Base-by-base conservation (phyloP, 768 basidiomycete genomes). In the Tylopilus subfusipes region DNA sequence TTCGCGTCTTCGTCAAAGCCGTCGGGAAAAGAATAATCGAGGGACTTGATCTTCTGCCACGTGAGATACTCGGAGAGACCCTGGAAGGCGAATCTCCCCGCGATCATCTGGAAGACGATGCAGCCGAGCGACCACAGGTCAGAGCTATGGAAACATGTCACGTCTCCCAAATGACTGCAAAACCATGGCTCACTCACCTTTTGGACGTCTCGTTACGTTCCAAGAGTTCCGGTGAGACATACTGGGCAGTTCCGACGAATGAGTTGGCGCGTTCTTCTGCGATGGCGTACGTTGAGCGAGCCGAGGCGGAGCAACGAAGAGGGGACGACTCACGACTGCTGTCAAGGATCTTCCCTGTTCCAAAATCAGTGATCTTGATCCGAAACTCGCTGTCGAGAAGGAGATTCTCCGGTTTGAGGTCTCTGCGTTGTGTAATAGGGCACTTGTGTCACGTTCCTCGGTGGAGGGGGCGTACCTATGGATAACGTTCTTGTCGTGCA, bases 111-210 rank as follows among this genome's bases (percentile, higher is more conserved):
- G 72, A 84, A 98, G 21, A 98, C 72, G 42, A 98, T 86, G 71
- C 96, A 98, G 2, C 94, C 97, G 24, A 97, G 78, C 5, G 94
- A 91, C 96, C 96, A 99, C 11, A 93, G 78, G 70, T 98, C 97
- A 38, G 95, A 91, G 57, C 93, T 95, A 54, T 39, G 14, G 2
- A 48, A 29, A 5, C 2, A 10, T 12, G 39, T 53, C 34, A 45
- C 45, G 16, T 19, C 16, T 27, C 27, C 36, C 39, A 46, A 42
- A 54, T 24, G 30, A 52, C 7, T 50, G 21, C n/a, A 49, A 27
- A 45, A 53, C 10, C 2, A 18, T 4, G 14, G 19, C n/a, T 27
- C 1, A 33, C 75, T 52, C 56, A 92, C 92, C 90, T 85, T 72
- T 80, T 83, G 59, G 86, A 86, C 7, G 88, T 90, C 65, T 87